Conservation (phyloP, 768 basidiomycete genomes). For the Lentinula guzmanii region DNA sequence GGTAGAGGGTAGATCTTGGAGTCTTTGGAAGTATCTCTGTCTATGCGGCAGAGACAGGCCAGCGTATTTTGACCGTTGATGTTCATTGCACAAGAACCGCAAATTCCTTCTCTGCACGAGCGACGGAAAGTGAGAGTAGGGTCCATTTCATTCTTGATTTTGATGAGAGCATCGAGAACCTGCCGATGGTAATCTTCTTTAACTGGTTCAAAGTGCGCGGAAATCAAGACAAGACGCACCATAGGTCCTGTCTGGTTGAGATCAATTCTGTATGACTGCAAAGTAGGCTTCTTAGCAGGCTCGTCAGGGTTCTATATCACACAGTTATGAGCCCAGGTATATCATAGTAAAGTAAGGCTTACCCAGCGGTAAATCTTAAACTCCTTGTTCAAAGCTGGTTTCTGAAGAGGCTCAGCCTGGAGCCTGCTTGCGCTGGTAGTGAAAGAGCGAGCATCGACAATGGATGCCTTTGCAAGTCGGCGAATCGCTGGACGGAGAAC, state of each 20-base stretch:
- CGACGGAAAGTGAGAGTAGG: constrained; percentile 95
- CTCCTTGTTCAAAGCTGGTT: constrained; percentile 76
- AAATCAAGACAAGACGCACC: constrained; percentile 34
- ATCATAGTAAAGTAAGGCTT: constrained; percentile 18
- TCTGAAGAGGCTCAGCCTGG: constrained; percentile 47
- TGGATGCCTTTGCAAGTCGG: neutral
- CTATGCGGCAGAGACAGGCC: constrained; percentile 94
- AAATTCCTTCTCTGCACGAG: constrained; percentile 92
- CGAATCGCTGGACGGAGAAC: neutral
- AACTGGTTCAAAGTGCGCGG: neutral
- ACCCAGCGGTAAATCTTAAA: constrained; percentile 99
- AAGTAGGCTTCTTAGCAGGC: constrained; percentile 82
- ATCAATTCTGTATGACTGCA: constrained; percentile 90
- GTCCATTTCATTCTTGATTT: constrained; percentile 98
- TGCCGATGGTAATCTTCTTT: constrained; percentile 14
- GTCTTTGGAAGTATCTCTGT: constrained; percentile 64
- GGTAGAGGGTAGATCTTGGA: constrained; percentile 95
- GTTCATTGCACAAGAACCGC: constrained; percentile 99
- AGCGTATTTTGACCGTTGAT: constrained; percentile 97
- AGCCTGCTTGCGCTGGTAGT: constrained; percentile 19
- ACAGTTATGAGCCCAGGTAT: constrained; percentile 1
- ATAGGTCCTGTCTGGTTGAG: constrained; percentile 95
- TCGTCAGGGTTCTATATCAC: constrained; percentile 81
- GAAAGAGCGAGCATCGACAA: constrained; percentile 20
- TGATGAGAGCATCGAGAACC: constrained; percentile 91